Evolutionary conservation across 2,329 filamentous ascomycete species (phyloP).

Genomic region (Microcyclospora tardicrescens): DNA sequence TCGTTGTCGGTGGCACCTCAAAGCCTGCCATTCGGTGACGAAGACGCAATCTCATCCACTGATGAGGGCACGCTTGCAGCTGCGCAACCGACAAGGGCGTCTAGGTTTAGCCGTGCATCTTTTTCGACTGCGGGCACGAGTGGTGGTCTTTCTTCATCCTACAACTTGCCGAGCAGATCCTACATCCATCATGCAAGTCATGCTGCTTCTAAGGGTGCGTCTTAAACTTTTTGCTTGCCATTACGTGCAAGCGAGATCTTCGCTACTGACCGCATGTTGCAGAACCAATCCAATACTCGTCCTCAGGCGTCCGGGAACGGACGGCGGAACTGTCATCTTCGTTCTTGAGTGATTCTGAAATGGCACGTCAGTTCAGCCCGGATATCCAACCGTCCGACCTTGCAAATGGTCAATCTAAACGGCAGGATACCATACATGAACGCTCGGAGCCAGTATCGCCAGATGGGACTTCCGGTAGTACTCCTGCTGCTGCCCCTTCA

Average conservation of each 20-base stretch:
- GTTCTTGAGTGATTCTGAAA: constrained; percentile 23
- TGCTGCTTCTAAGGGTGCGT: constrained; percentile 9
- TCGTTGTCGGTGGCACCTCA: background rate
- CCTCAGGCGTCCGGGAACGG: constrained; percentile 25
- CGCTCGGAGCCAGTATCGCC: constrained; percentile 22
- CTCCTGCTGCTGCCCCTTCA: constrained; percentile 1
- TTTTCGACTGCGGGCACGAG: constrained; percentile 3
- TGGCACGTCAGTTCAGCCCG: constrained; percentile 10
- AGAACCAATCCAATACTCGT: constrained; percentile 34
- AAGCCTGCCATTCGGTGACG: background rate
- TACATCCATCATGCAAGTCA: constrained; percentile 23
- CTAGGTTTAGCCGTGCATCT: background rate
- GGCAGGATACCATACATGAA: constrained; percentile 21
- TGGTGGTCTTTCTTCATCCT: constrained; percentile 16
- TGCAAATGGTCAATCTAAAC: constrained; percentile 1
- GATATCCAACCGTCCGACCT: constrained; percentile 4
- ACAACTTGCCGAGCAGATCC: constrained; percentile 21
- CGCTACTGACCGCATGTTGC: constrained; percentile 7
- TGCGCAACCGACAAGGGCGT: background rate
- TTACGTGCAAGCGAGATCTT: background rate
- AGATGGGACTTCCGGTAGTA: constrained; percentile 3
- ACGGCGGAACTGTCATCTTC: constrained; percentile 26
- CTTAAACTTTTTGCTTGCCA: background rate
- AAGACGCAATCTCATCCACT: background rate
- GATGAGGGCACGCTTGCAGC: background rate